Evolutionary conservation across 2,329 filamentous ascomycete species (phyloP).

Genomic region (Penicillium brasilianum): DNA sequence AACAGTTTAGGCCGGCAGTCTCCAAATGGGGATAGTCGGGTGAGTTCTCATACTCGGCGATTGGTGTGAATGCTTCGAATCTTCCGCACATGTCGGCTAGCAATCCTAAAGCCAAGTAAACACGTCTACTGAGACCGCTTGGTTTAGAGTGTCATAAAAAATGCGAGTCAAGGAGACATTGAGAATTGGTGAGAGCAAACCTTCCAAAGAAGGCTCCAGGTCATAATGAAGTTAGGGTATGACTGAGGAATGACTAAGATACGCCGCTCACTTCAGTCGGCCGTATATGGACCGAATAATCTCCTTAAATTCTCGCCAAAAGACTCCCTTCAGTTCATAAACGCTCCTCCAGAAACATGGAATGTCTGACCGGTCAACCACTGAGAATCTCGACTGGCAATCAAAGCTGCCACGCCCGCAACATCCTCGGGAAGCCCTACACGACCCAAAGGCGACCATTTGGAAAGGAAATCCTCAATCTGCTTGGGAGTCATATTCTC

Average conservation of each 20-base stretch:
- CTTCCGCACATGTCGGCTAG: not conserved
- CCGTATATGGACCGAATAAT: not conserved
- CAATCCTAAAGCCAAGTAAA: not conserved
- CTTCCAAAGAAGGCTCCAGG: not conserved
- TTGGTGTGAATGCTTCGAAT: not conserved
- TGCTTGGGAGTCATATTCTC: slow-evolving; percentile 25
- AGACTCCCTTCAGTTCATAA: slow-evolving; percentile 20
- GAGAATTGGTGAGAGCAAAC: not conserved
- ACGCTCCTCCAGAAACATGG: slow-evolving; percentile 30
- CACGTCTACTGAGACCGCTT: not conserved
- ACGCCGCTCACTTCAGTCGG: not conserved
- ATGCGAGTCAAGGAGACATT: not conserved
- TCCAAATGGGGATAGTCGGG: not conserved
- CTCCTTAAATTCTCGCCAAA: not conserved
- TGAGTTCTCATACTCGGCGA: not conserved
- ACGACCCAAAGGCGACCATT: slow-evolving; percentile 31
- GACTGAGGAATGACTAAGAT: not conserved
- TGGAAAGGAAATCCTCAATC: slow-evolving; percentile 26
- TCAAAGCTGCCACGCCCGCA: slow-evolving; percentile 27
- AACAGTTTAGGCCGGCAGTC: no score
- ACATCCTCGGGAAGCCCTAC: slow-evolving; percentile 29
- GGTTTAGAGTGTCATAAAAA: not conserved
- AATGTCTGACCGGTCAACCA: slow-evolving; percentile 35
- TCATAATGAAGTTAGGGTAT: not conserved
- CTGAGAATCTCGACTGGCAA: slow-evolving; percentile 32